These are phyloP conservation scores for Dimocarpus longan DNA, from an alignment of 345 rosid species.

Conservation along the genomic window DNA sequence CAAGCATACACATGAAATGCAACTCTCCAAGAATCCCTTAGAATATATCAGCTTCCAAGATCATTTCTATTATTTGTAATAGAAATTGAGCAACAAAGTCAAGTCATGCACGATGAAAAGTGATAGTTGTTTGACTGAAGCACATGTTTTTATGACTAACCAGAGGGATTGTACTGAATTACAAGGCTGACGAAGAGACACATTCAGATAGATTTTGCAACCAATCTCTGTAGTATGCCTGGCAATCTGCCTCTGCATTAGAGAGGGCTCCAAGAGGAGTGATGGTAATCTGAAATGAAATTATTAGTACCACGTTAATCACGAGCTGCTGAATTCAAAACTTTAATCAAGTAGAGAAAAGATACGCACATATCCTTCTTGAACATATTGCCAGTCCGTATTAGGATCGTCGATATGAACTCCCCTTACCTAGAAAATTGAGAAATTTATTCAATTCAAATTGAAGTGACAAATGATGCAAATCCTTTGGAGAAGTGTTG, in stretches of 20 bases:
- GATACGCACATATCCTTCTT: constrained; percentile 72
- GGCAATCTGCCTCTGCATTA: constrained; percentile 52
- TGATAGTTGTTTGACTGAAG: neutral
- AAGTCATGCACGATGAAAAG: neutral
- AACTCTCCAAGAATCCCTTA: neutral
- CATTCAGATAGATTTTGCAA: constrained; percentile 49
- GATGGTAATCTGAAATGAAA: constrained; percentile 69
- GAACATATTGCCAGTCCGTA: constrained; percentile 57
- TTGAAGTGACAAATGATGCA: neutral
- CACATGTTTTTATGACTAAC: neutral
- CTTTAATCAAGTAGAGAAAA: constrained; percentile 12
- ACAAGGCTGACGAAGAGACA: constrained; percentile 58
- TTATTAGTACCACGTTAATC: constrained; percentile 3
- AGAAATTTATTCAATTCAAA: constrained; percentile 10
- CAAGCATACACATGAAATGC: neutral
- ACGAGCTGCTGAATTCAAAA: neutral
- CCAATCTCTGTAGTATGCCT: constrained; percentile 64
- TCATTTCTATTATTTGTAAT: neutral
- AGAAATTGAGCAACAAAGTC: neutral
- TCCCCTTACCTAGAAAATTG: constrained; percentile 40
- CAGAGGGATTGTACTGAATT: constrained; percentile 19
- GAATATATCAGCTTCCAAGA: too few relatives aligned
- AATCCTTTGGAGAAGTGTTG: neutral
- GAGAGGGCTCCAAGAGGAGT: constrained; percentile 78
- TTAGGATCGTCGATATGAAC: constrained; percentile 51